Evolutionary conservation across 1,284 basidiomycete genomes (phyloP).

Genomic region (Somion occarium): DNA sequence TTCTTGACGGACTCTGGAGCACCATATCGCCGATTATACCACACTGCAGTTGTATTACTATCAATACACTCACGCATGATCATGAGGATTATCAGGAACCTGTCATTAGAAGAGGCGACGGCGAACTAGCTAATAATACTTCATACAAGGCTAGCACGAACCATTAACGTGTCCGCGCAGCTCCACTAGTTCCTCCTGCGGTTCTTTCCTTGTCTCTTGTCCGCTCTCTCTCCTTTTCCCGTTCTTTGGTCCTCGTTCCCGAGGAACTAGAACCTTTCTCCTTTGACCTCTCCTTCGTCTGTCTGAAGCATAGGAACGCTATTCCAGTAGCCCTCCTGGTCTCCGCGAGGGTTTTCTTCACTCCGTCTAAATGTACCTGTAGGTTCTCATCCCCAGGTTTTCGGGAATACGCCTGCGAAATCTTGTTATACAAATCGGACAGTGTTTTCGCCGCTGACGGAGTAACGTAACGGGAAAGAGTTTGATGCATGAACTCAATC

Average conservation of each 20-base stretch:
- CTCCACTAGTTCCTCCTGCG: neutral
- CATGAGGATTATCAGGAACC: neutral
- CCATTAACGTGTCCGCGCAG: neutral
- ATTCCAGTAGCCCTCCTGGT: conserved; percentile 88
- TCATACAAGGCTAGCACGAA: neutral
- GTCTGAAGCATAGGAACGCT: conserved; percentile 90
- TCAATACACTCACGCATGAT: neutral
- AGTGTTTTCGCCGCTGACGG: conserved; percentile 76
- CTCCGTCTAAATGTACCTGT: conserved; percentile 83
- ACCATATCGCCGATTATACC: neutral
- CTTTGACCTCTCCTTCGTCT: conserved; percentile 44
- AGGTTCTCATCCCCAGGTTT: conserved; percentile 77
- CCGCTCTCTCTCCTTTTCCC: conserved; percentile 13
- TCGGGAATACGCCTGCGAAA: conserved; percentile 86
- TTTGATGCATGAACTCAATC: conserved; percentile 98
- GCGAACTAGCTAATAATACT: neutral
- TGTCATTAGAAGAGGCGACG: neutral
- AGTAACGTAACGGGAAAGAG: conserved; percentile 84
- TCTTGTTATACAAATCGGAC: conserved; percentile 90
- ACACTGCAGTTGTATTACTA: conserved; percentile 1
- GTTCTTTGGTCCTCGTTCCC: conserved; percentile 13
- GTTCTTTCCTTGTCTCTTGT: conserved; percentile 13
- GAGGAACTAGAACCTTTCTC: conserved; percentile 17
- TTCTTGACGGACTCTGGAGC: conserved; percentile 20
- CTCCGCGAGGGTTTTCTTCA: conserved; percentile 87